Percentiles rank a stretch among this genome's conserved stretches.
Conservation (phyloP, 2,329 filamentous ascomycete species). For the Curvularia spicifera region DNA sequence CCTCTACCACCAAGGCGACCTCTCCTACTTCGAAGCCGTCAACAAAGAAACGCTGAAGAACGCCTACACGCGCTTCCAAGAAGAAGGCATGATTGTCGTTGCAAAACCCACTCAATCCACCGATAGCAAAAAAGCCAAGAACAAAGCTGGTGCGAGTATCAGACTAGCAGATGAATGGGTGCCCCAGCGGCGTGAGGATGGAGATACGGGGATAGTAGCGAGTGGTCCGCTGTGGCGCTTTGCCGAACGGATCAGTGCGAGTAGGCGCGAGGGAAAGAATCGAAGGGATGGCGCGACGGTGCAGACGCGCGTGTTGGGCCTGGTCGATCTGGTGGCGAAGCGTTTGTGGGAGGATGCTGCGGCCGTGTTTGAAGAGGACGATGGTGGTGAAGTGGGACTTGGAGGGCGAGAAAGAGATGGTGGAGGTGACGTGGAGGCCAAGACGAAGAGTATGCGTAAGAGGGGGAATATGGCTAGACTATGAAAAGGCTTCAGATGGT, state of each 20-base stretch:
- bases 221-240: conserved; percentile 89
- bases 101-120: conserved; percentile 59
- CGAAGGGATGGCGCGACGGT: conserved; percentile 91
- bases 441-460: conserved; percentile 42
- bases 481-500: conserved; percentile 14
- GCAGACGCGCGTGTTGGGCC: conserved; percentile 75
- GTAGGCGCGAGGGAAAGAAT: conserved; percentile 91
- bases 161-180: conserved; percentile 77
- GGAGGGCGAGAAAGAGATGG: not conserved
- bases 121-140: conserved; percentile 64
- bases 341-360: conserved; percentile 66
- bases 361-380: conserved; percentile 23
- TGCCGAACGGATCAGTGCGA: conserved; percentile 83
- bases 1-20: conserved; percentile 93
- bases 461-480: conserved; percentile 44
- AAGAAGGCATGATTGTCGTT: conserved; percentile 85
- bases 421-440: conserved; percentile 13
- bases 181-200: conserved; percentile 64
- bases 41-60: conserved; percentile 98
- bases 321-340: conserved; percentile 76
- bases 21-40: conserved; percentile 96
- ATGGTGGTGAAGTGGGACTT: not conserved
- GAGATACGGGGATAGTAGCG: conserved; percentile 64
- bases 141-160: conserved; percentile 55
- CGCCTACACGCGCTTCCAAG: conserved; percentile 83